Base-by-base conservation (phyloP, 2,329 filamentous ascomycete genomes). In the Scytalidium sp. region DNA sequence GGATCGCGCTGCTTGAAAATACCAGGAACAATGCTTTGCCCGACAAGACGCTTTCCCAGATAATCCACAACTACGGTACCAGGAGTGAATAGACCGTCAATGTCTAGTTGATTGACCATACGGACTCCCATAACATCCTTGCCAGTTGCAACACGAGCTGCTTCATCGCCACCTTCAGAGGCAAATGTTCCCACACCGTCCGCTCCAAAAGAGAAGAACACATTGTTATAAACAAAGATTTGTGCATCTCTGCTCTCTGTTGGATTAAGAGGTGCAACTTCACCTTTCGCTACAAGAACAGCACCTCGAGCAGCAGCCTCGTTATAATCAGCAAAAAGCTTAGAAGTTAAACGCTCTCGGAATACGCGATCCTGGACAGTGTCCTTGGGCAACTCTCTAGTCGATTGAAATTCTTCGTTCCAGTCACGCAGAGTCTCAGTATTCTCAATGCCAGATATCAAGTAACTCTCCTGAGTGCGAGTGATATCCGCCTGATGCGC, bases 161-260 rank as follows among this genome's bases (percentile, higher is more conserved):
- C 94, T 72, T 99, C 94, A 58, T 99, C 93, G 19, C 94, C 94
- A 58, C 94, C 94, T 72, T 99, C 94, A 3, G 88, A 92, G 10
- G 91, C 92, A 69, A 99, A 99, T 15, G 94, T 99, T 41, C 94
- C 93, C 42, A 97, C 94, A 46, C 94, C 95, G 67, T 99, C 94
- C 41, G 94, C 93, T 55, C 94, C 94, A 61, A 97, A 97, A 1
- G 94, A 97, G 76, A 96, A 99, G 76, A 99, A 99, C 59, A 99
- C 91, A 71, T 99, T 99, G 78, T 97, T 97, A 76, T 97, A 97
- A 20, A 99, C 93, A 64, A 96, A 99, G 57, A 99, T 99, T 68
- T 99, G 94, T 3, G 94, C 94, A 67, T 99, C 93, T 58, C 80
- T 83, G 56, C 80, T 85, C 72, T 99, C 94, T 0, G 93, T 97